A percentile compares a stretch with the other conserved stretches of the same genome.
Conservation (phyloP, 176 grass and related monocot species). For the Alopecurus myosuroides region DNA sequence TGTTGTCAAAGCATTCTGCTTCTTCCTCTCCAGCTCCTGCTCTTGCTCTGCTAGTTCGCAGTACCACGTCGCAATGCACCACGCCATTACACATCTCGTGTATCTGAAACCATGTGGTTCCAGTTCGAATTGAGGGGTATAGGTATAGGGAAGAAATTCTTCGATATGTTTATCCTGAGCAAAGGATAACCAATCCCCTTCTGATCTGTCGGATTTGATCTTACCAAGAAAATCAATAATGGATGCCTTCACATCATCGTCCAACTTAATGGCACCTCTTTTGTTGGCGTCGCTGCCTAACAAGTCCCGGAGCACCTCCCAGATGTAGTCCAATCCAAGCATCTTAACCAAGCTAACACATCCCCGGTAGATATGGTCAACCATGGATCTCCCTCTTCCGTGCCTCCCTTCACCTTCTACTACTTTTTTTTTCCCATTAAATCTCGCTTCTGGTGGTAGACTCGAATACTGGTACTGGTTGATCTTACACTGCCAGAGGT, state of each 20-base stretch:
- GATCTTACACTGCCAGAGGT: slow-evolving; percentile 1
- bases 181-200: neutral
- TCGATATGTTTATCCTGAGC: neutral
- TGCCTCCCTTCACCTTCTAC: too few species aligned
- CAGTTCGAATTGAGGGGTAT: neutral
- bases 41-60: neutral
- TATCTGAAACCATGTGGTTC: too few species aligned
- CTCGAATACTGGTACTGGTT: neutral
- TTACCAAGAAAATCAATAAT: neutral
- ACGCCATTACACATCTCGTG: neutral
- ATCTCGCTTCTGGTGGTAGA: too few species aligned
- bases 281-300: neutral
- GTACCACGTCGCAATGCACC: neutral
- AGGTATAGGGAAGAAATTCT: neutral
- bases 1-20: too few species aligned
- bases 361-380: neutral
- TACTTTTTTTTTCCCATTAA: too few species aligned
- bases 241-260: neutral
- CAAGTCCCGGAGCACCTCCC: neutral
- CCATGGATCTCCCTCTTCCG: too few species aligned
- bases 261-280: neutral
- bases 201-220: neutral
- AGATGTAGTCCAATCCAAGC: neutral
- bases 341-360: neutral
- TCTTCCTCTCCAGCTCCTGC: neutral